Evolutionary conservation across 2,329 filamentous ascomycete genomes (phyloP).

Genomic region (Pseudogymnoascus sp.): DNA sequence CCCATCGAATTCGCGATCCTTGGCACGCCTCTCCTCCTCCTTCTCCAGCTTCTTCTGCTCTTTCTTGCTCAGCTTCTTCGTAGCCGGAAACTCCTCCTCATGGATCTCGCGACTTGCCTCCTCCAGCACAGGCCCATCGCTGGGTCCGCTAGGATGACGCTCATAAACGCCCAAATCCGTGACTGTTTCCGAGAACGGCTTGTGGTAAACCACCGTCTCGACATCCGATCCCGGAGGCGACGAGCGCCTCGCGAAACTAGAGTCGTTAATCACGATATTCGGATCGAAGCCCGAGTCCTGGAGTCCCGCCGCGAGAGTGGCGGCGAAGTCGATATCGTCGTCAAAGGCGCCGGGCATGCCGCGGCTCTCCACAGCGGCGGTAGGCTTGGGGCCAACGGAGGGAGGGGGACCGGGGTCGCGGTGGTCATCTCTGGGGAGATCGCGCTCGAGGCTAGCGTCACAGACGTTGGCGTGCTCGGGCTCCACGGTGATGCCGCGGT

Average conservation of each 20-base stretch:
- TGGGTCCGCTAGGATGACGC: conserved; percentile 13
- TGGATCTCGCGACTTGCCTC: conserved; percentile 25
- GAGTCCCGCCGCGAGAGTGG: conserved; percentile 59
- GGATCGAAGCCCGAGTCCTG: conserved; percentile 64
- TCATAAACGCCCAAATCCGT: conserved; percentile 32
- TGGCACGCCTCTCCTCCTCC: conserved; percentile 25
- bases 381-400: conserved; percentile 48
- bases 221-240: conserved; percentile 56
- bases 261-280: conserved; percentile 60
- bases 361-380: conserved; percentile 38
- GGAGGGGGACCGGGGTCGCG: conserved; percentile 38
- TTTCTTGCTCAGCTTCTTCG: conserved; percentile 31
- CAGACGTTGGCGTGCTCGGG: conserved; percentile 17
- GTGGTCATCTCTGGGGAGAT: background rate
- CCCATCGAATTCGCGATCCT: conserved; percentile 18
- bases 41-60: conserved; percentile 40
- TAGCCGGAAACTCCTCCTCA: conserved; percentile 24
- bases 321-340: conserved; percentile 62
- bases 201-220: conserved; percentile 35
- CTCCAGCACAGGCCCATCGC: conserved; percentile 26
- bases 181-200: conserved; percentile 42
- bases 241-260: conserved; percentile 52
- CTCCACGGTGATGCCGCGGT: conserved; percentile 22
- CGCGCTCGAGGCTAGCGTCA: conserved; percentile 11
- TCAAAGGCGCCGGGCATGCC: conserved; percentile 56